Percentiles rank a stretch among this genome's conserved stretches.
Evolutionary conservation across 1,284 basidiomycete species (phyloP).

Genomic region (Sanghuangporus sanghuang): DNA sequence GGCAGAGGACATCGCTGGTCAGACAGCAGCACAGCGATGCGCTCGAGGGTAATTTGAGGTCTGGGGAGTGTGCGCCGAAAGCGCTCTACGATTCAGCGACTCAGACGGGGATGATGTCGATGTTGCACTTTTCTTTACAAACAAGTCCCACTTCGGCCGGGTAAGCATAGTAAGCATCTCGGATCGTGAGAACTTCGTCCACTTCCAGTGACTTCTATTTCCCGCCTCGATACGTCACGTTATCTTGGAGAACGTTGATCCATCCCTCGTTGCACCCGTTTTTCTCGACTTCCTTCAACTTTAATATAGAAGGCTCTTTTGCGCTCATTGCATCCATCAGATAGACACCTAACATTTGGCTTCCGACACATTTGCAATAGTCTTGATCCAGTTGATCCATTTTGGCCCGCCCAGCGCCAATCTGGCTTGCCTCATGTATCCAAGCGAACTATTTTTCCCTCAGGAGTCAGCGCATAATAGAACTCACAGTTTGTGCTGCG

Average conservation of each 20-base stretch:
- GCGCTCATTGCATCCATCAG: no score
- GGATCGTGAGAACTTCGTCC: neutral
- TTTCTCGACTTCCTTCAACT: no score
- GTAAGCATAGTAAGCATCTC: neutral
- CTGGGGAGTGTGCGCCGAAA: constrained; percentile 4
- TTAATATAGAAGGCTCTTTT: no score
- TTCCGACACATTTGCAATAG: no score
- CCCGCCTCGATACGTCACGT: neutral
- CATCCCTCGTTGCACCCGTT: no score
- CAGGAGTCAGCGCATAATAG: no score
- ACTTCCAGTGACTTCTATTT: neutral
- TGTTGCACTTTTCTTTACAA: neutral
- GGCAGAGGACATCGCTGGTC: constrained; percentile 19
- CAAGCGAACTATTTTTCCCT: no score
- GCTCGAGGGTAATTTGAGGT: constrained; percentile 2
- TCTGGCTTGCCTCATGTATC: no score
- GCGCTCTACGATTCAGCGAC: neutral
- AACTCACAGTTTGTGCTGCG: neutral
- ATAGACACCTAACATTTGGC: no score
- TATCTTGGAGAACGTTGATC: neutral
- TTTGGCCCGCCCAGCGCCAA: no score
- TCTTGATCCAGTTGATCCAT: no score
- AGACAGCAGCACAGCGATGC: constrained; percentile 21
- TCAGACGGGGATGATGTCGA: neutral
- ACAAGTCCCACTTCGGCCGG: neutral